These are phyloP conservation scores for Urtica urens DNA, from an alignment of 306 rosid genomes.

Conservation along the genomic window DNA sequence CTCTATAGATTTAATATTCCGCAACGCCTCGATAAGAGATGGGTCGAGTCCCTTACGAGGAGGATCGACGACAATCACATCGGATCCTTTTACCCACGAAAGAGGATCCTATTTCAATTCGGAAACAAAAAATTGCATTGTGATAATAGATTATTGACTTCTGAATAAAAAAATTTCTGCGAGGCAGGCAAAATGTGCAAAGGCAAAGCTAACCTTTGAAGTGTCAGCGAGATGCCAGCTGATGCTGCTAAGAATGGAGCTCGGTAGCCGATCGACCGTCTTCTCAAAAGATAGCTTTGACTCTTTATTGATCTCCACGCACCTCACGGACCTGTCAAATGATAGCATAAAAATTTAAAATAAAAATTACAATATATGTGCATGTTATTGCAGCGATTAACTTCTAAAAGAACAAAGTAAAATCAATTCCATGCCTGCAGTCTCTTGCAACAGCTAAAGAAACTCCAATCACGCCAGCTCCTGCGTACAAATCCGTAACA, in stretches of 20 bases:
- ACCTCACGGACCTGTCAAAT: constrained; percentile 63
- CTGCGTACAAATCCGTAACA: constrained; percentile 90
- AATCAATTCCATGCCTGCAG: constrained; percentile 65
- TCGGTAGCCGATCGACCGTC: constrained; percentile 66
- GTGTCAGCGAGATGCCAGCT: constrained; percentile 92
- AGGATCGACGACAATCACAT: constrained; percentile 88
- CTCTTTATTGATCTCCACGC: constrained; percentile 88
- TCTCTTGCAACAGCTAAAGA: constrained; percentile 83
- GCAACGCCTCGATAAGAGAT: constrained; percentile 57
- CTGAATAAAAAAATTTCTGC: too few species aligned
- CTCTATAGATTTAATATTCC: constrained; percentile 43
- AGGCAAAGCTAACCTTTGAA: constrained; percentile 39
- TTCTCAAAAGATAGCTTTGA: constrained; percentile 86
- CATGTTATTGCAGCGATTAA: too few species aligned
- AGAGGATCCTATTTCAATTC: constrained; percentile 64
- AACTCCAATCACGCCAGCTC: constrained; percentile 91
- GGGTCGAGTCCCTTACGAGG: constrained; percentile 85
- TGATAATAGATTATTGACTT: neutral
- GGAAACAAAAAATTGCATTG: neutral
- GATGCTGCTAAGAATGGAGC: constrained; percentile 52
- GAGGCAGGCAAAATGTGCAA: constrained; percentile 12
- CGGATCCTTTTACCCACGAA: constrained; percentile 76
- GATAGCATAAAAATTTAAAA: too few species aligned
- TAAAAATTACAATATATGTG: too few species aligned
- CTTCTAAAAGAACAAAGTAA: too few species aligned